phyloP scores from a whole-genome alignment of 345 rosid genomes.

The Sisymbrium irio region DNA sequence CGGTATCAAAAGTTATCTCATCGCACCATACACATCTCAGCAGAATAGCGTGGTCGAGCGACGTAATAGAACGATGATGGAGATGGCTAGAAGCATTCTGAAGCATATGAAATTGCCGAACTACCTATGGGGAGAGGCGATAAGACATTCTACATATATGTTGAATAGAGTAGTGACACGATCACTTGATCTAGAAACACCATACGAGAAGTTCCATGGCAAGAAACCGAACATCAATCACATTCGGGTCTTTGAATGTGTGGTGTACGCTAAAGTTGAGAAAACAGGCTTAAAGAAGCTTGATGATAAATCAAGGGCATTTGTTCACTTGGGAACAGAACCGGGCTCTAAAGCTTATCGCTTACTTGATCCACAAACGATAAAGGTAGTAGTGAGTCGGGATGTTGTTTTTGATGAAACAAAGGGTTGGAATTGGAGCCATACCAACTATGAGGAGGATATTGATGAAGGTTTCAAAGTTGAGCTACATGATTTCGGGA shows the following conservation, averaged over 20 bases:
- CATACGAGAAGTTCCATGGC: not conserved
- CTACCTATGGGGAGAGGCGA: not conserved
- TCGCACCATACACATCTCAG: not conserved
- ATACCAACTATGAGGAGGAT: accelerated
- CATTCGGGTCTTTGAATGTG: not conserved
- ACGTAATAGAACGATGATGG: not conserved
- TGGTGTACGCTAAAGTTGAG: not conserved
- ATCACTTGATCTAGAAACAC: not conserved
- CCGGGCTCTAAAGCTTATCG: not conserved
- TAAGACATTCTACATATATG: not conserved
- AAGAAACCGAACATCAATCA: too few relatives aligned
- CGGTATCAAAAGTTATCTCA: not conserved
- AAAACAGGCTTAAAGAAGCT: not conserved
- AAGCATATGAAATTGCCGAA: not conserved
- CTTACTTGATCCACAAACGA: not conserved
- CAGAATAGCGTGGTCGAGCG: not conserved
- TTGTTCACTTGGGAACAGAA: not conserved
- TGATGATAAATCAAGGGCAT: not conserved
- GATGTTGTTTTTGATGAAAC: not conserved
- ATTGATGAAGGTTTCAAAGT: not conserved
- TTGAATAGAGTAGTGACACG: not conserved
- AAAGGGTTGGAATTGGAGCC: not conserved
- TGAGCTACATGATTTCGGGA: too few relatives aligned
- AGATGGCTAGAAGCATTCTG: not conserved
- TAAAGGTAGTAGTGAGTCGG: not conserved